Evolutionary conservation across 2,329 filamentous ascomycete genomes (phyloP).

Genomic region (Beauveria rudraprayagi): DNA sequence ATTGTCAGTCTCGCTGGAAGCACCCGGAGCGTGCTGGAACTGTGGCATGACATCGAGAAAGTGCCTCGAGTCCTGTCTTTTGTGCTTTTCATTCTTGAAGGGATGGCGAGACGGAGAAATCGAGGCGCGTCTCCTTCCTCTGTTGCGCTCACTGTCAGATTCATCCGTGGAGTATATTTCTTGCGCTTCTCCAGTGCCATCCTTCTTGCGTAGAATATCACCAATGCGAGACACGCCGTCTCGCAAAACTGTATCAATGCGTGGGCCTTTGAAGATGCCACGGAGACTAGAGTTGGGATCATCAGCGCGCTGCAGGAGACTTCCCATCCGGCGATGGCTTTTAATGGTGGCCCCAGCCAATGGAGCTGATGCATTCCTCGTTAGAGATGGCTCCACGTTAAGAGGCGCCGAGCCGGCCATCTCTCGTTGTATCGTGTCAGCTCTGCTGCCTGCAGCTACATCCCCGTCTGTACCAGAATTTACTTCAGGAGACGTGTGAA

Average conservation of each 20-base stretch:
- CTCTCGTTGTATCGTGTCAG: constrained; percentile 11
- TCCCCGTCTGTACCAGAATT: background rate
- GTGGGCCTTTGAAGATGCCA: constrained; percentile 69
- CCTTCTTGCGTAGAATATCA: constrained; percentile 50
- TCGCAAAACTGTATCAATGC: constrained; percentile 64
- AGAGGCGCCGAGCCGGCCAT: constrained; percentile 8
- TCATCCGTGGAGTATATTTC: constrained; percentile 39
- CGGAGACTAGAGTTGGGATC: constrained; percentile 32
- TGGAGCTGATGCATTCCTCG: constrained; percentile 26
- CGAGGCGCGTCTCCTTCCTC: constrained; percentile 31
- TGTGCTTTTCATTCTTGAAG: constrained; percentile 24
- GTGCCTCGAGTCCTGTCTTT: constrained; percentile 30
- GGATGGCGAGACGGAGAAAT: constrained; percentile 27
- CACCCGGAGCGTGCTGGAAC: constrained; percentile 33
- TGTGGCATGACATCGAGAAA: constrained; percentile 46
- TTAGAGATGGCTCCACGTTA: constrained; percentile 13
- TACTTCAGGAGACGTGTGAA: background rate
- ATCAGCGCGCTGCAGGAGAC: constrained; percentile 33
- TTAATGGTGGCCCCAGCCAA: constrained; percentile 40
- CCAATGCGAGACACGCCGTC: constrained; percentile 49
- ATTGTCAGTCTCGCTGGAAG: constrained; percentile 12
- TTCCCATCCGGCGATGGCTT: constrained; percentile 40
- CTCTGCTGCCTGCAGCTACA: background rate
- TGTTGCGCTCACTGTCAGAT: constrained; percentile 36
- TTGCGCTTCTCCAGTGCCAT: constrained; percentile 26